Conservation (phyloP, 768 basidiomycete species). For the Atractiella rhizophila region DNA sequence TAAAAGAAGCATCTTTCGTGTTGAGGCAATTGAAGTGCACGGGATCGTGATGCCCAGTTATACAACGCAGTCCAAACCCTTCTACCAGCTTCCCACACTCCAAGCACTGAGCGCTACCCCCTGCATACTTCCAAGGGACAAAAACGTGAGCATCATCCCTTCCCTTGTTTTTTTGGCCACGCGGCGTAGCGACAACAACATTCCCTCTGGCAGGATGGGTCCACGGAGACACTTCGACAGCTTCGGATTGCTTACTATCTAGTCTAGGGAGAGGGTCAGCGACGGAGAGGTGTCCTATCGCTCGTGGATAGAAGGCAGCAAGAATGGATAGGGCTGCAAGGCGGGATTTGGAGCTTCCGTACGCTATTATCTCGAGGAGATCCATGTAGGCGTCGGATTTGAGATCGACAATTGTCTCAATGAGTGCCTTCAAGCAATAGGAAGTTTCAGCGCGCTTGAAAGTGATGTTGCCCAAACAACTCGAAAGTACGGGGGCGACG, state of each 20-base stretch:
- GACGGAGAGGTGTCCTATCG: constrained; percentile 40
- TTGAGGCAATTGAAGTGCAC: constrained; percentile 60
- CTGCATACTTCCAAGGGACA: too few relatives aligned
- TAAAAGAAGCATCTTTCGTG: constrained; percentile 36
- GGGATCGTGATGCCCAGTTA: constrained; percentile 37
- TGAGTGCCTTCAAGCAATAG: constrained; percentile 31
- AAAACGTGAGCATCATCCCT: too few relatives aligned
- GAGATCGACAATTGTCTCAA: constrained; percentile 30
- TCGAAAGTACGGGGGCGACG: constrained; percentile 36
- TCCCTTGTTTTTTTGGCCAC: too few relatives aligned
- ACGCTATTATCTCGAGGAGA: constrained; percentile 43
- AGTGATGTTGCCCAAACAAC: constrained; percentile 36
- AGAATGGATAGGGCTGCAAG: constrained; percentile 34
- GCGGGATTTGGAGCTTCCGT: constrained; percentile 34
- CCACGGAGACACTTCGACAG: too few relatives aligned
- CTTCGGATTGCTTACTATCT: too few relatives aligned
- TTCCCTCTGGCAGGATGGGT: too few relatives aligned
- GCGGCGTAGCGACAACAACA: too few relatives aligned
- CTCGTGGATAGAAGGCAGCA: constrained; percentile 38
- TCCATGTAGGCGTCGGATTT: constrained; percentile 50
- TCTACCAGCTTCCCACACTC: constrained; percentile 32
- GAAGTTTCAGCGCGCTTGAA: constrained; percentile 20
- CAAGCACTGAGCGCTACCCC: too few relatives aligned
- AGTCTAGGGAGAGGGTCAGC: constrained; percentile 33
- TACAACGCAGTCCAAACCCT: constrained; percentile 49